Evolutionary conservation across 2,329 filamentous ascomycete genomes (phyloP), one percentile per base, ranked within the genome.

Genomic region (Macrophomina phaseolina): DNA sequence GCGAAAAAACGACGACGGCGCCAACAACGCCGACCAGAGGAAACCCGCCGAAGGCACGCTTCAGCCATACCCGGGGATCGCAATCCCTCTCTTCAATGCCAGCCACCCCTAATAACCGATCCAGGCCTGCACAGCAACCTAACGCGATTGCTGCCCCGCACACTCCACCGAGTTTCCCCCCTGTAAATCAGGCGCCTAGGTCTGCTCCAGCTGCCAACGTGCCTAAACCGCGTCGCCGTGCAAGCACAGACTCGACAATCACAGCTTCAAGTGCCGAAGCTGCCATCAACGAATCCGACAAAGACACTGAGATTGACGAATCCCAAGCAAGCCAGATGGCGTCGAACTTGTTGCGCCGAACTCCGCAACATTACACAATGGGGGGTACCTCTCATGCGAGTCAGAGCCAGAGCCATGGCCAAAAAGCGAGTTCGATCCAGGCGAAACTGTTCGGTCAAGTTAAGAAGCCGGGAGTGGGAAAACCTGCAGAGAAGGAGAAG

Each of bases 61-160:
- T 85, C 65, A 87, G 87, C 66, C 93, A 97, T 76, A 87, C 85
- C 18, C 88, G 93, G 71, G 91, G 90, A 67, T 87, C 89, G 36
- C 92, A 96, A 76, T 95, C 92, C 52, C 83, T 97, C 76, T 96
- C 93, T 0, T 95, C 93, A 1, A 82, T 97, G 5, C 93, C 93
- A 7, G 89, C 88, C 5, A 97, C 93, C 2, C 92, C 93, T 9
- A 81, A 82, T 51, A 84, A 87, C 14, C 77, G 83, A 51, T 84
- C 86, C 60, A 79, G 71, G 48, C 69, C 71, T 81, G 89, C 60
- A 88, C 90, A 58, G 87, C 90, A 0, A 82, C 85, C 71, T 81
- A 91, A 28, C 49, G 53, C 65, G 78, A 74, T 77, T 45, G 75
- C 91, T 11, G 85, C 90, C 2, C 73, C 87, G 82, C 69, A 88